Percentiles rank a stretch among this genome's conserved stretches.
Evolutionary conservation across 306 rosid species (phyloP).

Genomic region (Fragaria nilgerrensis): DNA sequence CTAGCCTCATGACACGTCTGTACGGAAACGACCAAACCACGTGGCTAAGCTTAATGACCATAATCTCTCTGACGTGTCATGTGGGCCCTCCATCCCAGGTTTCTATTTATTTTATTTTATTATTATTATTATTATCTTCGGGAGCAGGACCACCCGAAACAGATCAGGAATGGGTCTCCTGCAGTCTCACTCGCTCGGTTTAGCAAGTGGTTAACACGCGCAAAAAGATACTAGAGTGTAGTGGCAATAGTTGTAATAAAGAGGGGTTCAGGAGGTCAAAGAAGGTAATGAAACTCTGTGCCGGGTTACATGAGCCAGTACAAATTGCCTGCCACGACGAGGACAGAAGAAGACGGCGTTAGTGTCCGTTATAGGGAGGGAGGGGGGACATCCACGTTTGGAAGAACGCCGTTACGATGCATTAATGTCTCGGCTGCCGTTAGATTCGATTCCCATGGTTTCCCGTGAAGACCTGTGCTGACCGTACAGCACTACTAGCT

Average conservation of each 20-base stretch:
- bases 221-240: fast-evolving
- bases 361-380: neutral
- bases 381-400: too few species aligned
- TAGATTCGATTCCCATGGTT: neutral
- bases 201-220: neutral
- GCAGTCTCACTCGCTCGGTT: neutral
- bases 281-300: neutral
- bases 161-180: neutral
- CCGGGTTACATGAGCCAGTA: neutral
- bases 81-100: neutral
- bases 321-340: neutral
- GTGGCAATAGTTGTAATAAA: neutral
- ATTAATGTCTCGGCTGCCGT: neutral
- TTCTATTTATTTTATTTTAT: neutral
- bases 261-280: neutral
- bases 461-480: neutral
- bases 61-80: neutral
- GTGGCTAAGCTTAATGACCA: neutral
- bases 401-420: neutral
- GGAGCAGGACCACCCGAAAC: neutral
- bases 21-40: neutral
- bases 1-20: neutral
- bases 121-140: neutral
- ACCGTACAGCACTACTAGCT: neutral
- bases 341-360: neutral